Evolutionary conservation across 352 stramenopile species (phyloP).

Genomic region (Blastocystis sp.): DNA sequence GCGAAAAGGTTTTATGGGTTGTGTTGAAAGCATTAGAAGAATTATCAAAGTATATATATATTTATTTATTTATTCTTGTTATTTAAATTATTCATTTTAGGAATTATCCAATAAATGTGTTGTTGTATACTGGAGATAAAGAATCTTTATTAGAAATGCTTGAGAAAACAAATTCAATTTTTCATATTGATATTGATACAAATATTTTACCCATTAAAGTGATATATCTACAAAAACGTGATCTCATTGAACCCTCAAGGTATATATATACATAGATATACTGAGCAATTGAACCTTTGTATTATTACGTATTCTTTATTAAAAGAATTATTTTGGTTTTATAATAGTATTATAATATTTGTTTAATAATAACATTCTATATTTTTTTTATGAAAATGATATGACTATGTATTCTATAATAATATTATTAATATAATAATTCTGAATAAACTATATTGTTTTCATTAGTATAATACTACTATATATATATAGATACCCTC

Average conservation of each 20-base stretch:
- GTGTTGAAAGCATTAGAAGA: slow-evolving; percentile 63
- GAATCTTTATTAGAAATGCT: slow-evolving; percentile 12
- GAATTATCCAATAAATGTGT: slow-evolving; percentile 20
- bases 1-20: slow-evolving; percentile 91
- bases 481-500: slow-evolving; percentile 48
- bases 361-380: too few species aligned
- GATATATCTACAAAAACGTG: slow-evolving; percentile 9
- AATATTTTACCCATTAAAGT: slow-evolving; percentile 28
- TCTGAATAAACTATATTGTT: too few species aligned
- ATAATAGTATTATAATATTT: too few species aligned
- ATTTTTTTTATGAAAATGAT: too few species aligned
- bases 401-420: too few species aligned
- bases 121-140: slow-evolving; percentile 28
- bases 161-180: slow-evolving; percentile 37
- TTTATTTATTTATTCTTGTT: too few species aligned
- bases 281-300: too few species aligned
- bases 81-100: too few species aligned
- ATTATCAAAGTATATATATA: slow-evolving; percentile 13
- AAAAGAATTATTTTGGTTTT: too few species aligned
- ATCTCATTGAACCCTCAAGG: slow-evolving; percentile 8
- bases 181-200: slow-evolving; percentile 6
- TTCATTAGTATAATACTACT: too few species aligned
- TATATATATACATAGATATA: slow-evolving; percentile 53
- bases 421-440: too few species aligned
- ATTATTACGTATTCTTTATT: too few species aligned